A percentile compares a stretch with the other conserved stretches of the same genome.
Evolutionary conservation across 257 asterid species (phyloP).

Genomic region (Prunella vulgaris): DNA sequence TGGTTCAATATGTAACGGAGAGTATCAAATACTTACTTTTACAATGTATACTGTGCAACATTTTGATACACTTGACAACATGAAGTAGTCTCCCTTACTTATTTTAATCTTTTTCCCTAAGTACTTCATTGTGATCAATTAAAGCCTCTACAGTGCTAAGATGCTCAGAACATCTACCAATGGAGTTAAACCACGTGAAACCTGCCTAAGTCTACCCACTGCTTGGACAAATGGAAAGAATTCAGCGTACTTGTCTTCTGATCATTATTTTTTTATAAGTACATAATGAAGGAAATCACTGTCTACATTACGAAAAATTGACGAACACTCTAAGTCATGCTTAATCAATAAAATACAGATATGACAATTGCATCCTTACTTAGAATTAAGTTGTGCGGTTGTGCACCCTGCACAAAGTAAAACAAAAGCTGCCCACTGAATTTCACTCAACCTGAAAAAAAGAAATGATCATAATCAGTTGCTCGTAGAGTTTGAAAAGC

Average conservation of each 20-base stretch:
- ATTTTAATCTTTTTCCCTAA: not conserved
- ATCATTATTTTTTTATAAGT: not conserved
- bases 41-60: not conserved
- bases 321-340: not conserved
- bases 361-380: slow-evolving; percentile 43
- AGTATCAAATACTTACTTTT: not conserved
- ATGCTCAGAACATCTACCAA: not conserved
- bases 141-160: not conserved
- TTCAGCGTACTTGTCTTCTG: not conserved
- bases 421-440: slow-evolving; percentile 96
- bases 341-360: slow-evolving; percentile 16
- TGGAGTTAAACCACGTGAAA: not conserved
- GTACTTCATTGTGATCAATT: not conserved
- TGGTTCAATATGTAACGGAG: not conserved
- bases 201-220: not conserved
- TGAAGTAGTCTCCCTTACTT: not conserved
- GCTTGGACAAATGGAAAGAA: slow-evolving; percentile 4
- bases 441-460: slow-evolving; percentile 75
- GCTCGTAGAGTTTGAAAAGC: slow-evolving; percentile 1
- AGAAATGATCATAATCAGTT: slow-evolving; percentile 4
- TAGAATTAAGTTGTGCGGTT: slow-evolving; percentile 93
- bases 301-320: not conserved
- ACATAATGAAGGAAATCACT: slow-evolving; percentile 1
- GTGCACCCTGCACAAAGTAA: slow-evolving; percentile 99
- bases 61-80: not conserved